phyloP scores from a whole-genome alignment of 495 filamentous ascomycete genomes.

The Hypoxylon fuscum region DNA sequence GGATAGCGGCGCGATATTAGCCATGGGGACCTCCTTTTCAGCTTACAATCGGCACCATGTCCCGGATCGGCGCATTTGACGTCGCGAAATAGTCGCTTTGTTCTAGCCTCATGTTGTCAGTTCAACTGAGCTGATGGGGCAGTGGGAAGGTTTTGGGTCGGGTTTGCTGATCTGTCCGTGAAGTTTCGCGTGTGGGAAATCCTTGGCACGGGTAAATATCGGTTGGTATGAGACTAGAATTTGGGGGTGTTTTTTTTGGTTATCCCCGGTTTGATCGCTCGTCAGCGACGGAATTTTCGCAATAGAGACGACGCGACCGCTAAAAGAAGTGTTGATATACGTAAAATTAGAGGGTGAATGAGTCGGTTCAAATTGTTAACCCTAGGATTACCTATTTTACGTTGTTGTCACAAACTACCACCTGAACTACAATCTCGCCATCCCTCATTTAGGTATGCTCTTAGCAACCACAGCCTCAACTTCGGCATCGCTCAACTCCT shows the following conservation, averaged over 20 bases:
- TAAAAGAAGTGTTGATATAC: too few species aligned
- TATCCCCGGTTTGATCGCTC: too few species aligned
- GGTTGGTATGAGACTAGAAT: too few species aligned
- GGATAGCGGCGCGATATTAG: conserved; percentile 24
- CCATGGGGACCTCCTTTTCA: neutral
- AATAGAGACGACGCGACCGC: too few species aligned
- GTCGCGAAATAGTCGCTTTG: neutral
- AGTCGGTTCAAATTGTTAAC: too few species aligned
- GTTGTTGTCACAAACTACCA: neutral
- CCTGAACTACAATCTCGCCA: neutral
- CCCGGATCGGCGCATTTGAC: conserved; percentile 12
- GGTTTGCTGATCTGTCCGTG: neutral
- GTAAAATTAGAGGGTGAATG: too few species aligned
- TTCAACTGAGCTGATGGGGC: neutral
- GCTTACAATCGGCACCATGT: conserved; percentile 11
- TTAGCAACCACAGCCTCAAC: conserved; percentile 17
- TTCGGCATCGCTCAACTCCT: conserved; percentile 35
- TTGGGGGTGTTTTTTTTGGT: too few species aligned
- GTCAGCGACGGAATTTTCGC: too few species aligned
- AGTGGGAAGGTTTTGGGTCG: neutral
- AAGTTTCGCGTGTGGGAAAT: too few species aligned
- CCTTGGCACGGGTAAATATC: too few species aligned
- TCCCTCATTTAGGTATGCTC: conserved; percentile 14
- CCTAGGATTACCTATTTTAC: neutral
- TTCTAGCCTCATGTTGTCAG: neutral